These are phyloP conservation scores for Suhomyces kunorum DNA, from an alignment of 1,139 yeast genomes.

Conservation along the genomic window DNA sequence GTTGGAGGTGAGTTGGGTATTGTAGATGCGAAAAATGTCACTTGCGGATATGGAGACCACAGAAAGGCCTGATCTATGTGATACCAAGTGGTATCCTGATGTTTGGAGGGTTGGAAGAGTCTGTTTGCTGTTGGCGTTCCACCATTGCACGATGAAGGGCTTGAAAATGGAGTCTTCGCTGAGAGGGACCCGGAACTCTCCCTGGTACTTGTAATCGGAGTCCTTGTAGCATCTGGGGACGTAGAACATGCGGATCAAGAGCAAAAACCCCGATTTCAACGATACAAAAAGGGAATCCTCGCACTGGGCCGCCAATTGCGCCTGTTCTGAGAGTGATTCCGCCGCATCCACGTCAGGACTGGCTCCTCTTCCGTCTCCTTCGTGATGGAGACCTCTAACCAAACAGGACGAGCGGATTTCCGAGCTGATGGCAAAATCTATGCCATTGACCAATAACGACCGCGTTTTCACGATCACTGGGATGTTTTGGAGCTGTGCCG, in stretches of 20 bases:
- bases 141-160: constrained; percentile 56
- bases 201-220: constrained; percentile 23
- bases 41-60: constrained; percentile 42
- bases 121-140: constrained; percentile 34
- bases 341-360: constrained; percentile 1
- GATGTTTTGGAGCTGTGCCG: constrained; percentile 7
- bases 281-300: constrained; percentile 50
- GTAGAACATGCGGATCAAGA: constrained; percentile 37
- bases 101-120: constrained; percentile 29
- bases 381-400: constrained; percentile 26
- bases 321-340: too few species aligned
- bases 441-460: constrained; percentile 37
- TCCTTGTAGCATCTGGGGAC: constrained; percentile 37
- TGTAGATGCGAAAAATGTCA: constrained; percentile 40
- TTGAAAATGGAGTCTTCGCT: constrained; percentile 26
- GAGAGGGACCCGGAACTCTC: constrained; percentile 5
- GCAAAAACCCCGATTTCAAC: constrained; percentile 42
- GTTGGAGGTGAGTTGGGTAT: constrained; percentile 34
- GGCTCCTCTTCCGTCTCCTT: background rate
- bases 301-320: too few species aligned
- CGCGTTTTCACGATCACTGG: constrained; percentile 36
- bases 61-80: constrained; percentile 42
- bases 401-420: constrained; percentile 41
- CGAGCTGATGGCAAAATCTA: constrained; percentile 36
- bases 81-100: constrained; percentile 36